A percentile compares a stretch with the other conserved stretches of the same genome.
phyloP scores from a whole-genome alignment of 2,329 filamentous ascomycete species.

The Chaetomium globosum region DNA sequence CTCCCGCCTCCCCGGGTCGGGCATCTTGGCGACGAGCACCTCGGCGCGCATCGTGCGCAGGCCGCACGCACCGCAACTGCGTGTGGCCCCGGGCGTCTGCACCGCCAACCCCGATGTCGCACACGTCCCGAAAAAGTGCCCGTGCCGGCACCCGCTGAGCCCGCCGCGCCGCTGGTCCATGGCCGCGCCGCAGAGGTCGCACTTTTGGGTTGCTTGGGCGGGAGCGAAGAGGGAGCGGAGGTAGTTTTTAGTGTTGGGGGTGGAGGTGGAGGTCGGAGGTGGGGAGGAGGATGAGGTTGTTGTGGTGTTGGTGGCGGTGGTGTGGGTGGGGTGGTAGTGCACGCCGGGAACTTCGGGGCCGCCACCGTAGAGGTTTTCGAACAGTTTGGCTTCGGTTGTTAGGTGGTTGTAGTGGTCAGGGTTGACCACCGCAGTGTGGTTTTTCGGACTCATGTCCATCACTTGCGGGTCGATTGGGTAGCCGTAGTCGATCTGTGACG shows the following conservation, averaged over 20 bases:
- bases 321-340: constrained; percentile 25
- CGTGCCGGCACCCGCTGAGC: constrained; percentile 40
- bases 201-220: constrained; percentile 45
- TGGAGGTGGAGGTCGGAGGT: background rate
- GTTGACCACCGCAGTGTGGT: background rate
- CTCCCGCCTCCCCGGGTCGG: constrained; percentile 34
- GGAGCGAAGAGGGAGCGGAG: constrained; percentile 47
- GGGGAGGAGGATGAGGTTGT: constrained; percentile 18
- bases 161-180: constrained; percentile 31
- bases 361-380: constrained; percentile 63
- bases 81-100: constrained; percentile 55
- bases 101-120: constrained; percentile 58
- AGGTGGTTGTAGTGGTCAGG: constrained; percentile 36
- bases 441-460: background rate
- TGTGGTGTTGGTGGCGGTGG: constrained; percentile 21
- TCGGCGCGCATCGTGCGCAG: constrained; percentile 52
- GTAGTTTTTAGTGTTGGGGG: background rate
- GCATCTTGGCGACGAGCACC: constrained; percentile 43
- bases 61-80: constrained; percentile 59
- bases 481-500: background rate
- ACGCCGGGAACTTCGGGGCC: constrained; percentile 51
- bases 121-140: constrained; percentile 50
- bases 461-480: constrained; percentile 21
- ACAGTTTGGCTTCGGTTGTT: constrained; percentile 58
- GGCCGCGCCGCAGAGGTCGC: constrained; percentile 48